phyloP scores from a whole-genome alignment of 2,329 filamentous ascomycete genomes.

The Diaporthe batatas region DNA sequence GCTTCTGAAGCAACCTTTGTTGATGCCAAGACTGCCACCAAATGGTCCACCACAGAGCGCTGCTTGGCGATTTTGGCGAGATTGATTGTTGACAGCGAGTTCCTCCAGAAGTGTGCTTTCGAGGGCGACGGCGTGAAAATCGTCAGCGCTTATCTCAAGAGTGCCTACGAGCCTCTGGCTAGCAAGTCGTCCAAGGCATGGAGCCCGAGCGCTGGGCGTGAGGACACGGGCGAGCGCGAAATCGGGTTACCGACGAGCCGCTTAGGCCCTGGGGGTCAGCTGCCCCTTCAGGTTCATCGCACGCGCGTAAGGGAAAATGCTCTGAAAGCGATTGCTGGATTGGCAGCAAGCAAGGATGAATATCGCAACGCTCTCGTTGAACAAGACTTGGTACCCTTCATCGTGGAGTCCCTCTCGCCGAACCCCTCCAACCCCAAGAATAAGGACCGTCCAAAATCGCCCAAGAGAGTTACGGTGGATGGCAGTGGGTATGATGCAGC shows the following conservation, averaged over 20 bases:
- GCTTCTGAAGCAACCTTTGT: slow-evolving; percentile 55
- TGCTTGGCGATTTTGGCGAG: slow-evolving; percentile 82
- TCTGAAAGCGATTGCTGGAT: slow-evolving; percentile 83
- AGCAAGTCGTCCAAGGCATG: slow-evolving; percentile 51
- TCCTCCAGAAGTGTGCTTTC: slow-evolving; percentile 84
- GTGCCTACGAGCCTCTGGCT: slow-evolving; percentile 62
- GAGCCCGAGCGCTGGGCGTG: slow-evolving; percentile 50
- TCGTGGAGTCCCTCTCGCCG: slow-evolving; percentile 81
- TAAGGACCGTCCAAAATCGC: slow-evolving; percentile 57
- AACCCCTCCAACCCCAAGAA: slow-evolving; percentile 66
- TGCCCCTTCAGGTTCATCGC: slow-evolving; percentile 73
- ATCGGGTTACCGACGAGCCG: slow-evolving; percentile 54
- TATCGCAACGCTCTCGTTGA: slow-evolving; percentile 87
- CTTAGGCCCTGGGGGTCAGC: slow-evolving; percentile 73
- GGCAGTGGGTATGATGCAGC: slow-evolving; percentile 54
- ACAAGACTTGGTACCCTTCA: slow-evolving; percentile 82
- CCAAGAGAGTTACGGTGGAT: slow-evolving; percentile 53
- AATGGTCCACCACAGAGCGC: slow-evolving; percentile 73
- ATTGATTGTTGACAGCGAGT: slow-evolving; percentile 82
- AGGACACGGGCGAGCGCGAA: slow-evolving; percentile 26
- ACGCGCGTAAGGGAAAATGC: slow-evolving; percentile 82
- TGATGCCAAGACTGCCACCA: slow-evolving; percentile 55
- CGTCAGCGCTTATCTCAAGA: slow-evolving; percentile 63
- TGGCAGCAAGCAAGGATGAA: slow-evolving; percentile 85
- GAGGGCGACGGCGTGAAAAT: slow-evolving; percentile 69